Percentiles rank a stretch among this genome's conserved stretches.
phyloP scores from a whole-genome alignment of 2,329 filamentous ascomycete genomes.

The Arthrobotrys megalospora region DNA sequence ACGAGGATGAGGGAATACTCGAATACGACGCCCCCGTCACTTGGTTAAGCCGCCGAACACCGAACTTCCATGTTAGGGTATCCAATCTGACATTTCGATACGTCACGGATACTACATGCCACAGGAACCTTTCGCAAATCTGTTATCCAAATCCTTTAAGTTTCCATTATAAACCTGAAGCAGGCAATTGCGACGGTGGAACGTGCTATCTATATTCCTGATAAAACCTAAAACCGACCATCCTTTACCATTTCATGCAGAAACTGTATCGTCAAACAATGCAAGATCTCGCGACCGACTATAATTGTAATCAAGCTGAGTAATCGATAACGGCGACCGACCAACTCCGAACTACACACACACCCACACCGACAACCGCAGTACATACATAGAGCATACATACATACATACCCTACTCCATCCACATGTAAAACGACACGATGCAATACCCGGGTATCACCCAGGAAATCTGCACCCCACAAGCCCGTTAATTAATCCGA shows the following conservation, averaged over 20 bases:
- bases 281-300: constrained; percentile 3
- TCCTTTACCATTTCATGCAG: constrained; percentile 15
- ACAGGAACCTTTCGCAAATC: constrained; percentile 15
- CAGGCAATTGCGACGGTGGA: constrained; percentile 5
- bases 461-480: constrained; percentile 37
- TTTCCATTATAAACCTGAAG: constrained; percentile 5
- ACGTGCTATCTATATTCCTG: constrained; percentile 17
- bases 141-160: not conserved
- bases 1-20: constrained; percentile 24
- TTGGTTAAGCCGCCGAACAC: not conserved
- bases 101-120: constrained; percentile 42
- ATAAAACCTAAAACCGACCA: constrained; percentile 22
- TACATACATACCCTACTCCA: not conserved
- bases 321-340: constrained; percentile 17
- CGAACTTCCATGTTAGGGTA: constrained; percentile 26
- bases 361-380: not conserved
- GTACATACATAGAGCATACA: not conserved
- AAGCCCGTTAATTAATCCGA: constrained; percentile 45
- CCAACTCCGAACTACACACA: not conserved
- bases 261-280: not conserved
- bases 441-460: constrained; percentile 21
- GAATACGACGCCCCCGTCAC: constrained; percentile 12
- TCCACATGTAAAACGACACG: constrained; percentile 1
- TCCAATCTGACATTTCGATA: constrained; percentile 40
- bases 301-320: constrained; percentile 16